phyloP scores from a whole-genome alignment of 345 rosid genomes.

The Cardamine chenopodiifolia region DNA sequence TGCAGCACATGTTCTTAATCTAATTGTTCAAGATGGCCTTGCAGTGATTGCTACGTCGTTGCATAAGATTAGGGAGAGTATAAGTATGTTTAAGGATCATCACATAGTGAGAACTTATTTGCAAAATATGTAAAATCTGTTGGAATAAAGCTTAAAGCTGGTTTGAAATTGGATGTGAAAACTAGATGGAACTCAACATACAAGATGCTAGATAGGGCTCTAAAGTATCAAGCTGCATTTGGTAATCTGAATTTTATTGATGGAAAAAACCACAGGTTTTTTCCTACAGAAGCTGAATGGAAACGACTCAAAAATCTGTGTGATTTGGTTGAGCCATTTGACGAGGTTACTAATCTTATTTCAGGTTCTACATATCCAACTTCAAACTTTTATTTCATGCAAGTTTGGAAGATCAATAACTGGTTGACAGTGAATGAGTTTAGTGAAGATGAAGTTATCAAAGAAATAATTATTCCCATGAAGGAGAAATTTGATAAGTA shows the following conservation, averaged over 20 bases:
- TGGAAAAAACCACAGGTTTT: background rate
- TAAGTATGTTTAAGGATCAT: background rate
- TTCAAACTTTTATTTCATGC: too few species aligned
- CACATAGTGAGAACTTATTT: background rate
- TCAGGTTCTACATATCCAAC: too few species aligned
- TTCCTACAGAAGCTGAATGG: background rate
- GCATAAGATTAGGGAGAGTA: background rate
- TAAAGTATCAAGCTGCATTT: background rate
- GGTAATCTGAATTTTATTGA: background rate
- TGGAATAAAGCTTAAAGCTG: background rate
- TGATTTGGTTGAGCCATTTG: too few species aligned
- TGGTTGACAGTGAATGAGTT: too few species aligned
- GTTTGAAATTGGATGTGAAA: background rate
- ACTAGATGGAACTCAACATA: background rate
- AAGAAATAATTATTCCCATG: too few species aligned
- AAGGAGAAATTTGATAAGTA: too few species aligned
- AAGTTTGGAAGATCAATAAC: too few species aligned
- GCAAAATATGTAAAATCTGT: background rate
- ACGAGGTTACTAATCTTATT: too few species aligned
- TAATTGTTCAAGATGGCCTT: background rate
- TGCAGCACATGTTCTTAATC: background rate
- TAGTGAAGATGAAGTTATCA: too few species aligned
- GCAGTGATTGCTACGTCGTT: background rate
- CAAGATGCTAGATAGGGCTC: too few species aligned
- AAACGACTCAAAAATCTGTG: too few species aligned